These are phyloP conservation scores for Hypoxylon sp. DNA, from an alignment of 2,329 filamentous ascomycete genomes.

Conservation along the genomic window DNA sequence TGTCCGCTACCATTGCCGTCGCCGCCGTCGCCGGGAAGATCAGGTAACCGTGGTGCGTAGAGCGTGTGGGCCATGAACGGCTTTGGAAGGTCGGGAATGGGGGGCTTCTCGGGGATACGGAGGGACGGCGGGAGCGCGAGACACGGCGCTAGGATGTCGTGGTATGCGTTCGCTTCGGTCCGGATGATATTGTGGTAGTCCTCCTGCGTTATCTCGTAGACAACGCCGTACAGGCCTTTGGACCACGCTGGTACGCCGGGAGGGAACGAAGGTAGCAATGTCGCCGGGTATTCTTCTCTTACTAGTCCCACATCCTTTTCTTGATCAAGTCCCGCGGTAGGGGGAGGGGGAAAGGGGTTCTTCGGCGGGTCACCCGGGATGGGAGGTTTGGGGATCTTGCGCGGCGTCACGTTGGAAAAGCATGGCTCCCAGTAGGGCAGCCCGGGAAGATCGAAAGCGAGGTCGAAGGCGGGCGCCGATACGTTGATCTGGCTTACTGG, in stretches of 20 bases:
- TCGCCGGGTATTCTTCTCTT: conserved; percentile 3
- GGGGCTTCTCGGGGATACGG: conserved; percentile 73
- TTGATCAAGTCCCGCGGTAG: conserved; percentile 33
- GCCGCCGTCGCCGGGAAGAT: conserved; percentile 41
- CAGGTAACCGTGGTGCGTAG: conserved; percentile 71
- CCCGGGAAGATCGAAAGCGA: conserved; percentile 89
- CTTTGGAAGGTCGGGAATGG: conserved; percentile 61
- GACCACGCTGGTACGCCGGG: conserved; percentile 71
- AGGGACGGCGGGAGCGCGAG: conserved; percentile 71
- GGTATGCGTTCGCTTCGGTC: conserved; percentile 88
- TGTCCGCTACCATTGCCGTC: not conserved
- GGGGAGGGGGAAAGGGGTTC: conserved; percentile 48
- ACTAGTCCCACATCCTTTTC: conserved; percentile 3
- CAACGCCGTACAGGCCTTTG: conserved; percentile 88
- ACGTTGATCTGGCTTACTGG: conserved; percentile 87
- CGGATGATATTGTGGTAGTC: conserved; percentile 90
- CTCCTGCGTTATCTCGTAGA: conserved; percentile 88
- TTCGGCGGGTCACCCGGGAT: conserved; percentile 47
- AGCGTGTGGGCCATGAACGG: conserved; percentile 89
- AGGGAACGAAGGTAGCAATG: conserved; percentile 32
- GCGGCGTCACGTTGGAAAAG: conserved; percentile 82
- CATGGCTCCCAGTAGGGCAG: conserved; percentile 90
- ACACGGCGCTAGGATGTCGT: conserved; percentile 84
- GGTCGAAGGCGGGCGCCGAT: conserved; percentile 77
- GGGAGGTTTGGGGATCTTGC: conserved; percentile 62